These are phyloP conservation scores for Suillus cothurnatus DNA, from an alignment of 768 basidiomycete species.

Conservation along the genomic window DNA sequence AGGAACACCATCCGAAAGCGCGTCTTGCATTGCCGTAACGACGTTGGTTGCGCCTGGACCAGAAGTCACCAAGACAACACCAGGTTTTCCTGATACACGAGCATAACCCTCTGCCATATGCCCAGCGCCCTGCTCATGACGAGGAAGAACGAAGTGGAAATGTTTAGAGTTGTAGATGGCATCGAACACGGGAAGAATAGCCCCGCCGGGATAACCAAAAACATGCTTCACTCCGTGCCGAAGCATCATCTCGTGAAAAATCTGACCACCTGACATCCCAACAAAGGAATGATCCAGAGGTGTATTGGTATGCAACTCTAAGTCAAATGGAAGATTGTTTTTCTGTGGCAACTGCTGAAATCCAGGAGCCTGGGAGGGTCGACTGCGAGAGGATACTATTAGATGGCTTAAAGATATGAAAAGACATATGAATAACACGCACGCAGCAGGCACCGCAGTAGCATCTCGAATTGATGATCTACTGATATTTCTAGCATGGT, in stretches of 20 bases:
- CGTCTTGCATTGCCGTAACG: constrained; percentile 97
- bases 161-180: constrained; percentile 96
- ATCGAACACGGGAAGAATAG: constrained; percentile 99
- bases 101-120: constrained; percentile 99
- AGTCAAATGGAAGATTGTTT: constrained; percentile 36
- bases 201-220: constrained; percentile 97
- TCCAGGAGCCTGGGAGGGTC: constrained; percentile 62
- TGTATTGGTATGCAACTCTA: constrained; percentile 43
- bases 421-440: constrained; percentile 29
- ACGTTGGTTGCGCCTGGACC: constrained; percentile 99
- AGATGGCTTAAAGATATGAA: constrained; percentile 12
- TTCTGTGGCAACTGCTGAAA: constrained; percentile 52
- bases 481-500: constrained; percentile 76
- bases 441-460: constrained; percentile 64
- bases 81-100: constrained; percentile 95
- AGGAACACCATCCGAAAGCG: constrained; percentile 90
- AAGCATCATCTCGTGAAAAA: constrained; percentile 99
- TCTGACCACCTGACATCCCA: constrained; percentile 93
- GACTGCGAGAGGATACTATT: constrained; percentile 40
- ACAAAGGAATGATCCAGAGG: constrained; percentile 84
- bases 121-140: constrained; percentile 97
- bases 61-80: constrained; percentile 96
- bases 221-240: constrained; percentile 95
- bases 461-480: constrained; percentile 64
- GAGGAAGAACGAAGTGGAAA: constrained; percentile 93